Evolutionary conservation across 2,329 filamentous ascomycete species (phyloP), one percentile per base, ranked within the genome.

Genomic region (Gremmenia infestans): DNA sequence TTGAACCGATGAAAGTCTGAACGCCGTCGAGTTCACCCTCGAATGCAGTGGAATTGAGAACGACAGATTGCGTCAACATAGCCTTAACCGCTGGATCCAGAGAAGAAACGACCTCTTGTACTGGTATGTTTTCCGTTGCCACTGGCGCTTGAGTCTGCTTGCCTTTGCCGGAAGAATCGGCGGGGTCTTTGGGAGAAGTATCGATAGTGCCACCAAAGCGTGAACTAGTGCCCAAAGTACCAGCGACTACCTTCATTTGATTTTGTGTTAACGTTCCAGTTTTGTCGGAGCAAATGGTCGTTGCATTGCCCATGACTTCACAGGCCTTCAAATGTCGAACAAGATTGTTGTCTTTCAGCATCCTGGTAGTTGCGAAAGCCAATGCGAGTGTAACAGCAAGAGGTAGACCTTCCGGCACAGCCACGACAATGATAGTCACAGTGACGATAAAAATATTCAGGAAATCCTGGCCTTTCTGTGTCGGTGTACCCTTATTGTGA

Each of bases 261-360:
- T 89, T 89, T 56, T 88, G 85, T 0, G 87, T 90, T 17, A 90
- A 72, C 5, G 87, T 90, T 50, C 87, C 87, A 1, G 87, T 90
- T 72, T 90, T 90, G 70, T 90, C 89, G 4, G 88, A 91, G 71
- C 89, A 93, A 37, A 93, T 86, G 0, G 88, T 87, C 2, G 83
- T 86, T 2, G 82, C 83, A 63, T 88, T 88, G 5, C 85, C 85
- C 84, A 88, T 87, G 3, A 84, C 86, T 69, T 88, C 85, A 67
- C 84, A 87, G 56, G 85, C 85, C 56, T 82, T 79, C 28, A 88
- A 74, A 36, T 86, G 75, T 55, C 85, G 81, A n/a, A 88, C 85
- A 32, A 88, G 72, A 60, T 87, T 88, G 72, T 87, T 86, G 70
- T 87, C 84, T 65, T 85, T 86, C 43, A 86, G 71, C 78, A 88